Conservation (phyloP, 228 moss, liverwort and hornwort genomes). For the Sphagnum fallax region DNA sequence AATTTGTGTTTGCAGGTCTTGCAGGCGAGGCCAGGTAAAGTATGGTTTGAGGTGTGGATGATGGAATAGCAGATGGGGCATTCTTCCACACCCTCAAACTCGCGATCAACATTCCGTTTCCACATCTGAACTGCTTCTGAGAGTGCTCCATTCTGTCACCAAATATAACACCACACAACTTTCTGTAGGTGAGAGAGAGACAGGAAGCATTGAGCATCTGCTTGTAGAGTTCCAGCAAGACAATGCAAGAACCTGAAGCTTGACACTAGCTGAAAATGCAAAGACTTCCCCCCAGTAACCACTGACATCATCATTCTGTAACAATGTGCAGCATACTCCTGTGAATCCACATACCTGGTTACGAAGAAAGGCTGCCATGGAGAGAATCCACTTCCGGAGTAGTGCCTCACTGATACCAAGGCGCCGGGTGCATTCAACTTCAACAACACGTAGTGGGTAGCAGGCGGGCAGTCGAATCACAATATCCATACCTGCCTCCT, state of each 20-base stretch:
- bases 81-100: slow-evolving; percentile 96
- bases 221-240: too few relatives aligned
- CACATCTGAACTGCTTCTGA: slow-evolving; percentile 91
- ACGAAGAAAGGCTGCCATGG: slow-evolving; percentile 85
- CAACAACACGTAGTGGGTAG: slow-evolving; percentile 82
- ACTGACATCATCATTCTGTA: too few relatives aligned
- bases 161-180: neutral
- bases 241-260: too few relatives aligned
- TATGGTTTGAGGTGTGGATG: slow-evolving; percentile 90
- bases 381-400: slow-evolving; percentile 94
- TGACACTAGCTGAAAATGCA: too few relatives aligned
- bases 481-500: slow-evolving; percentile 92
- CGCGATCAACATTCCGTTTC: slow-evolving; percentile 94
- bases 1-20: slow-evolving; percentile 95
- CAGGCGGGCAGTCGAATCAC: slow-evolving; percentile 78
- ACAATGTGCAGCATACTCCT: too few relatives aligned
- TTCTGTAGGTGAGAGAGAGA: neutral
- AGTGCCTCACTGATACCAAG: slow-evolving; percentile 84
- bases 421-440: slow-evolving; percentile 80
- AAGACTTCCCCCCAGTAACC: too few relatives aligned
- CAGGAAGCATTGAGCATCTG: neutral
- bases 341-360: slow-evolving; percentile 53
- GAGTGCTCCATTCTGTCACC: slow-evolving; percentile 79
- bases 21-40: slow-evolving; percentile 79
- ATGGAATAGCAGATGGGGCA: slow-evolving; percentile 99